phyloP scores from a whole-genome alignment of 441 rosid species.

The Corymbia calophylla region DNA sequence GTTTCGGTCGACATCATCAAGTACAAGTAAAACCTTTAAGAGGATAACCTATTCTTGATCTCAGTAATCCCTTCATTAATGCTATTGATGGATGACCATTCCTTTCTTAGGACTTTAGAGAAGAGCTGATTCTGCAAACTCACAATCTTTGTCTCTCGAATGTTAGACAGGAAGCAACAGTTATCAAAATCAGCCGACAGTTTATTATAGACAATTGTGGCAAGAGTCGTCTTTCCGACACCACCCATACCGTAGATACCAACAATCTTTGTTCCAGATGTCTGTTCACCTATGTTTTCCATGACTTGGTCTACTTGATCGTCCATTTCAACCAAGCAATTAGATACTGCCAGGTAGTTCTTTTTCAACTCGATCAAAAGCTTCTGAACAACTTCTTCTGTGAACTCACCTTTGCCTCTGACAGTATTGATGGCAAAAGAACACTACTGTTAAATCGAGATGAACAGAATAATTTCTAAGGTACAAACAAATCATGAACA shows the following conservation, averaged over 20 bases:
- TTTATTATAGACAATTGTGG: background rate
- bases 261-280: background rate
- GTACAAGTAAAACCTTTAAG: background rate
- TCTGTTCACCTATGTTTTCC: background rate
- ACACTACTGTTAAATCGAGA: rapidly evolving
- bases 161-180: background rate
- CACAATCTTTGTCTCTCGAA: too few species aligned
- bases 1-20: background rate
- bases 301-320: background rate
- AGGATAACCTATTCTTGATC: background rate
- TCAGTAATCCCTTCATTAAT: background rate
- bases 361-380: rapidly evolving
- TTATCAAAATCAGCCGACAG: rapidly evolving
- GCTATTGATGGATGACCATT: rapidly evolving
- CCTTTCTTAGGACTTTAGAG: too few species aligned
- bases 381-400: background rate
- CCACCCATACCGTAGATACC: background rate
- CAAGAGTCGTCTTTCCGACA: background rate
- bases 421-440: background rate
- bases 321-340: background rate
- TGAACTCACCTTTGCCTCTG: background rate
- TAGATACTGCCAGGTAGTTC: background rate
- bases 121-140: too few species aligned
- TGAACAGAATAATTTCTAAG: background rate
- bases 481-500: background rate